phyloP scores from a whole-genome alignment of 2,329 filamentous ascomycete genomes.

The Colletotrichum liriopes region DNA sequence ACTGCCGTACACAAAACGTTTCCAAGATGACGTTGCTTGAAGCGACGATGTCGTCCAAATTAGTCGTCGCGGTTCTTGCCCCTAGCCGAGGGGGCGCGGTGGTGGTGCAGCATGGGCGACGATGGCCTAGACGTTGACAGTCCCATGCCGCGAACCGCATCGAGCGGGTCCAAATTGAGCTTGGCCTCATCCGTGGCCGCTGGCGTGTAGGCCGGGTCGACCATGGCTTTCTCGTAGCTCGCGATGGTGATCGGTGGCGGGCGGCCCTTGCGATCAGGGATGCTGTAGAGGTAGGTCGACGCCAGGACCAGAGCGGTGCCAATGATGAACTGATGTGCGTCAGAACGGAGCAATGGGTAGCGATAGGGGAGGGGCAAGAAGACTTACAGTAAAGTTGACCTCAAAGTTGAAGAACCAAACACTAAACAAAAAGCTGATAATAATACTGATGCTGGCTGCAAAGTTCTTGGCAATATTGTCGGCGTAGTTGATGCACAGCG shows the following conservation, averaged over 20 bases:
- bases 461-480: constrained; percentile 96
- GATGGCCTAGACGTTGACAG: constrained; percentile 63
- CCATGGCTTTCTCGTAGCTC: constrained; percentile 82
- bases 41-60: constrained; percentile 5
- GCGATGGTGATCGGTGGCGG: constrained; percentile 79
- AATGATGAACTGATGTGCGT: constrained; percentile 77
- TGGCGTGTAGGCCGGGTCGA: constrained; percentile 64
- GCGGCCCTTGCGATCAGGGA: constrained; percentile 73
- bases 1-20: not conserved
- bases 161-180: constrained; percentile 59
- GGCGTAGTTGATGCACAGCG: constrained; percentile 84
- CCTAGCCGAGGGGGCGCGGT: constrained; percentile 40
- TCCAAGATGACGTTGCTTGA: not conserved
- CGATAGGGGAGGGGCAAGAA: constrained; percentile 12
- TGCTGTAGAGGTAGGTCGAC: constrained; percentile 89
- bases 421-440: constrained; percentile 89
- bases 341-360: constrained; percentile 16
- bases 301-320: constrained; percentile 85
- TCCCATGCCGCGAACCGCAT: constrained; percentile 55
- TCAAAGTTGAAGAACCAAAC: constrained; percentile 88
- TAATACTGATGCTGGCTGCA: constrained; percentile 91
- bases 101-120: constrained; percentile 58
- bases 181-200: constrained; percentile 51
- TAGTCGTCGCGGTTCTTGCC: constrained; percentile 43
- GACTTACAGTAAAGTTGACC: constrained; percentile 79